Percentiles rank a stretch among this genome's conserved stretches.
phyloP scores from a whole-genome alignment of 176 grass and related monocot genomes.

The Oryza longistaminata region DNA sequence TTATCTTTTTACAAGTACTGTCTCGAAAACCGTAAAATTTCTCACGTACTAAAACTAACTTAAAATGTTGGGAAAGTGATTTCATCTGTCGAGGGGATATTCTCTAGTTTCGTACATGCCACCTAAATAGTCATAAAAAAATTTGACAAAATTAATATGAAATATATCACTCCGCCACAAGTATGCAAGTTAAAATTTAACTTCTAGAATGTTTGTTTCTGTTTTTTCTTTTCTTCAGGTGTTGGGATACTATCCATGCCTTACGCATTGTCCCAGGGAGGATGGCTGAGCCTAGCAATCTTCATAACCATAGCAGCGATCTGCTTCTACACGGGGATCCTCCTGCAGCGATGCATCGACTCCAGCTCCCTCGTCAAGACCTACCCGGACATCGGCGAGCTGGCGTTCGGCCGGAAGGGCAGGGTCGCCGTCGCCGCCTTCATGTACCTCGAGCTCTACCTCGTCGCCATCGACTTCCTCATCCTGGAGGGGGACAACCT shows the following conservation, averaged over 20 bases:
- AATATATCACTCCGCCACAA: too few relatives aligned
- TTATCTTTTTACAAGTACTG: too few relatives aligned
- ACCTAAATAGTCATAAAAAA: too few relatives aligned
- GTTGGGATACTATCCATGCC: conserved; percentile 82
- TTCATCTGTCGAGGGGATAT: too few relatives aligned
- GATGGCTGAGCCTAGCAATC: conserved; percentile 76
- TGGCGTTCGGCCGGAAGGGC: conserved; percentile 67
- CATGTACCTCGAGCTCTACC: conserved; percentile 78
- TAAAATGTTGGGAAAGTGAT: too few relatives aligned
- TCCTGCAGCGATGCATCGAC: conserved; percentile 79
- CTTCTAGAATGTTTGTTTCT: background rate
- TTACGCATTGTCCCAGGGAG: conserved; percentile 82
- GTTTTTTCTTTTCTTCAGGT: conserved; percentile 34
- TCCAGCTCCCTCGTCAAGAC: conserved; percentile 71
- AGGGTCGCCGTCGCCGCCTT: conserved; percentile 48
- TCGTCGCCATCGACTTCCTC: conserved; percentile 76
- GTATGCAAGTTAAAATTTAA: too few relatives aligned
- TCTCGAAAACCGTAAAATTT: too few relatives aligned
- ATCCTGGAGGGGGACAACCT: conserved; percentile 94
- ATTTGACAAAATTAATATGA: too few relatives aligned
- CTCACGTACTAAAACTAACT: background rate
- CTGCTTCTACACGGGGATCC: conserved; percentile 82
- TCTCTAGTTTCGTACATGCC: too few relatives aligned
- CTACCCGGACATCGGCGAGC: conserved; percentile 83
- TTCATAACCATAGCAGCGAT: conserved; percentile 55